Percentiles rank a stretch among this genome's conserved stretches.
Conservation (phyloP, 2,329 filamentous ascomycete genomes). For the Phialophora expanda region DNA sequence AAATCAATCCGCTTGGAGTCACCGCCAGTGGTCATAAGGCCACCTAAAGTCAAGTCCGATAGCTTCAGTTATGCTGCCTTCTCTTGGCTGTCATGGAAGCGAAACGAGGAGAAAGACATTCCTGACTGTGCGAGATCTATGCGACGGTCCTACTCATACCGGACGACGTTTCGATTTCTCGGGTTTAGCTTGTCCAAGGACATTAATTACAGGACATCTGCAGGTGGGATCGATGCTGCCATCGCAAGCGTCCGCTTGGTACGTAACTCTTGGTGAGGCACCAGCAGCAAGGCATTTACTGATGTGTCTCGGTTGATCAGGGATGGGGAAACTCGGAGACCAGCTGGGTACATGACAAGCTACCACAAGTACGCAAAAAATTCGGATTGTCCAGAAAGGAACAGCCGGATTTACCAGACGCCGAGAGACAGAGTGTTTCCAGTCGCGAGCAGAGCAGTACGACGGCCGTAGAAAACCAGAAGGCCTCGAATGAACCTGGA, state of each 20-base stretch:
- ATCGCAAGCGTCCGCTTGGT: slow-evolving; percentile 17
- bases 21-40: slow-evolving; percentile 24
- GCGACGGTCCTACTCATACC: slow-evolving; percentile 18
- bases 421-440: slow-evolving; percentile 7
- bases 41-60: slow-evolving; percentile 23
- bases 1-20: slow-evolving; percentile 23
- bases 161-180: slow-evolving; percentile 20
- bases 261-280: not conserved
- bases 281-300: slow-evolving; percentile 1
- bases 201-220: slow-evolving; percentile 20
- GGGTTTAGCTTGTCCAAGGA: slow-evolving; percentile 15
- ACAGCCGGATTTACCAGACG: not conserved
- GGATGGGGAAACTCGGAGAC: slow-evolving; percentile 24
- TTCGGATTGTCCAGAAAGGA: slow-evolving; percentile 8
- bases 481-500: slow-evolving; percentile 9
- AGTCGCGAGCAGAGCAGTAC: slow-evolving; percentile 19
- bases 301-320: slow-evolving; percentile 5
- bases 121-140: slow-evolving; percentile 23
- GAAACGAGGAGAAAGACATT: slow-evolving; percentile 25
- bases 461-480: slow-evolving; percentile 15
- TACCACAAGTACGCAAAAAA: slow-evolving; percentile 18
- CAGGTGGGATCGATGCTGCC: slow-evolving; percentile 17
- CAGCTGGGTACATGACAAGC: slow-evolving; percentile 15
- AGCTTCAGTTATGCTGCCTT: slow-evolving; percentile 20
- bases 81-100: slow-evolving; percentile 21